Percentiles rank a stretch among this genome's conserved stretches.
These are phyloP conservation scores for Suillus tomentosus DNA, from an alignment of 768 basidiomycete genomes.

Conservation along the genomic window DNA sequence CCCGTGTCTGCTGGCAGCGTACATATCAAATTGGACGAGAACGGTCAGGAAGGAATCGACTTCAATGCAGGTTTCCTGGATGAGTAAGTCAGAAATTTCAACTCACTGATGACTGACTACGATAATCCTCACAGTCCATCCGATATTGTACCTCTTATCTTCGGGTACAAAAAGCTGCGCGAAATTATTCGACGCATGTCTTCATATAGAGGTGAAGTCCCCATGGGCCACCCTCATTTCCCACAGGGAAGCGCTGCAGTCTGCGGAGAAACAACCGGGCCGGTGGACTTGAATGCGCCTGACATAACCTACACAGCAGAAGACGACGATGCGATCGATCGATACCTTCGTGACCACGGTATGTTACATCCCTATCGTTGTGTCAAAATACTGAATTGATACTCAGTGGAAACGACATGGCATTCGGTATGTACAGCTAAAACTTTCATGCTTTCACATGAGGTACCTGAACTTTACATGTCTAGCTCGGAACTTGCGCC, in stretches of 20 bases:
- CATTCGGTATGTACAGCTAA: slow-evolving; percentile 40
- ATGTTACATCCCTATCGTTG: slow-evolving; percentile 1
- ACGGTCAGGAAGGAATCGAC: slow-evolving; percentile 40
- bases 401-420: slow-evolving; percentile 44
- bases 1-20: slow-evolving; percentile 49
- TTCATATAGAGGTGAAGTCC: slow-evolving; percentile 37
- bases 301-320: slow-evolving; percentile 35
- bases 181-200: slow-evolving; percentile 43
- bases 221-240: slow-evolving; percentile 20
- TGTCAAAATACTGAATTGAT: not conserved
- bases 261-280: slow-evolving; percentile 19
- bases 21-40: slow-evolving; percentile 45
- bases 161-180: slow-evolving; percentile 31
- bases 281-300: slow-evolving; percentile 29
- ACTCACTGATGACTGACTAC: not conserved
- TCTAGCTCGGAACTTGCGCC: slow-evolving; percentile 63
- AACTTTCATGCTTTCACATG: not conserved
- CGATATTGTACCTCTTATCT: slow-evolving; percentile 29
- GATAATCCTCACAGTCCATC: slow-evolving; percentile 18
- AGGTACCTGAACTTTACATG: slow-evolving; percentile 22
- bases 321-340: slow-evolving; percentile 39
- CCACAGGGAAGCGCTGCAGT: slow-evolving; percentile 30
- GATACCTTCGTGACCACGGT: slow-evolving; percentile 26
- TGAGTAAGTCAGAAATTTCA: slow-evolving; percentile 34
- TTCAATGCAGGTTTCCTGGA: slow-evolving; percentile 53